A percentile compares a stretch with the other conserved stretches of the same genome.
Evolutionary conservation across 2,329 filamentous ascomycete species (phyloP).

Genomic region (Ophiocordyceps camponoti-saundersi): DNA sequence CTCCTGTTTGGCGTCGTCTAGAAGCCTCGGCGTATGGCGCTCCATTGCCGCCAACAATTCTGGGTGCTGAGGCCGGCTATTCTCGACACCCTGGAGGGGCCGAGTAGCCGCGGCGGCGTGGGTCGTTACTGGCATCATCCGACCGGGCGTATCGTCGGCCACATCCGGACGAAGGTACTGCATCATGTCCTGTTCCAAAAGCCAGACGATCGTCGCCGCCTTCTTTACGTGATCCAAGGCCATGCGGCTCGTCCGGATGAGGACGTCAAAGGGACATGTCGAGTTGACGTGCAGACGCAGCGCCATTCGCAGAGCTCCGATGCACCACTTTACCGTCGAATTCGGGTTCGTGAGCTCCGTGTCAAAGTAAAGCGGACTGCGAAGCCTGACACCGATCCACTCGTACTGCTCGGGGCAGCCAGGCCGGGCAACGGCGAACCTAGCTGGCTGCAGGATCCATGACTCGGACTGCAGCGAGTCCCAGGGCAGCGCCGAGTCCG

Average conservation of each 20-base stretch:
- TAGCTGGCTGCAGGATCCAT: slow-evolving; percentile 5
- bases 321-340: neutral
- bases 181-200: slow-evolving; percentile 4
- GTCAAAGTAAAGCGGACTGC: slow-evolving; percentile 5
- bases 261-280: slow-evolving; percentile 7
- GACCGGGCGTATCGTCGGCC: neutral
- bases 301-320: slow-evolving; percentile 3
- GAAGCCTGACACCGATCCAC: slow-evolving; percentile 10
- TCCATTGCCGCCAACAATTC: slow-evolving; percentile 1
- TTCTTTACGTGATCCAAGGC: slow-evolving; percentile 3
- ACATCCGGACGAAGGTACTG: neutral
- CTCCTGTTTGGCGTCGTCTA: neutral
- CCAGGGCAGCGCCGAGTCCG: neutral
- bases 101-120: neutral
- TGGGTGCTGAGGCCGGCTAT: neutral
- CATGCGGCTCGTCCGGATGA: neutral
- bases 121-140: neutral
- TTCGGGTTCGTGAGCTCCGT: neutral
- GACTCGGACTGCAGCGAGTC: neutral
- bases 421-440: slow-evolving; percentile 1
- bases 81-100: neutral
- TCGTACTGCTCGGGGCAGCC: slow-evolving; percentile 7
- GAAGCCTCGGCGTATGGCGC: slow-evolving; percentile 1
- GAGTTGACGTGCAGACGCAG: slow-evolving; percentile 10
- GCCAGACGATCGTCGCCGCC: slow-evolving; percentile 4